These are phyloP conservation scores for Parastagonospora nodorum DNA, from an alignment of 2,329 filamentous ascomycete genomes.

Conservation along the genomic window DNA sequence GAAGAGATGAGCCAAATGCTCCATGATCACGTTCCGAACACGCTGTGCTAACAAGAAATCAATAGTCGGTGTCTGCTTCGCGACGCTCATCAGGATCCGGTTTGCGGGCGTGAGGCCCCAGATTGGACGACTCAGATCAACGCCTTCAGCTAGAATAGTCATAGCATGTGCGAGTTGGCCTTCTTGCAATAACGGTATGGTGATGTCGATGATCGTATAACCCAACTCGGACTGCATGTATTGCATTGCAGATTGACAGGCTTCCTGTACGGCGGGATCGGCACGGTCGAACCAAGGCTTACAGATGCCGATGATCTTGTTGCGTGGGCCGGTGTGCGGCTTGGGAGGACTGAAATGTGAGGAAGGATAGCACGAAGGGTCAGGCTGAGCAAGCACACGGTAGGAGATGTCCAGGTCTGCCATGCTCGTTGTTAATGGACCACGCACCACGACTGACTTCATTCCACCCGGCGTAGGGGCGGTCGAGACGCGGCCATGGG, in stretches of 20 bases:
- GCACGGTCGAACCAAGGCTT: constrained; percentile 72
- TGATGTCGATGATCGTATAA: constrained; percentile 65
- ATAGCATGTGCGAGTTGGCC: constrained; percentile 78
- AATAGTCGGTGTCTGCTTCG: constrained; percentile 64
- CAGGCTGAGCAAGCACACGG: constrained; percentile 74
- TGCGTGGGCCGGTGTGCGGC: constrained; percentile 50
- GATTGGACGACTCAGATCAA: constrained; percentile 55
- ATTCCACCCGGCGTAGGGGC: constrained; percentile 64
- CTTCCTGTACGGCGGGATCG: constrained; percentile 64
- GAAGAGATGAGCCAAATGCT: constrained; percentile 75
- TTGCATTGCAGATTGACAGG: constrained; percentile 67
- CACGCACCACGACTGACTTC: constrained; percentile 68
- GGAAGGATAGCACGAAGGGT: constrained; percentile 66
- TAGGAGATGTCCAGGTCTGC: constrained; percentile 83
- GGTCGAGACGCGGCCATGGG: constrained; percentile 69
- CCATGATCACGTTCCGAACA: constrained; percentile 77
- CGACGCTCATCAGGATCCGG: constrained; percentile 70
- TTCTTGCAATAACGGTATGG: constrained; percentile 69
- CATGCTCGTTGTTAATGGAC: constrained; percentile 77
- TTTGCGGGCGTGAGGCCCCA: constrained; percentile 68
- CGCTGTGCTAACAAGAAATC: constrained; percentile 77
- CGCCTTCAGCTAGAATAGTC: constrained; percentile 76
- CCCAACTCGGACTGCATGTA: constrained; percentile 59
- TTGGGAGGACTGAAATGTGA: constrained; percentile 63
- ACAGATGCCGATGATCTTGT: constrained; percentile 72